These are phyloP conservation scores for Bipolaris oryzae DNA, from an alignment of 2,329 filamentous ascomycete genomes.

Conservation along the genomic window DNA sequence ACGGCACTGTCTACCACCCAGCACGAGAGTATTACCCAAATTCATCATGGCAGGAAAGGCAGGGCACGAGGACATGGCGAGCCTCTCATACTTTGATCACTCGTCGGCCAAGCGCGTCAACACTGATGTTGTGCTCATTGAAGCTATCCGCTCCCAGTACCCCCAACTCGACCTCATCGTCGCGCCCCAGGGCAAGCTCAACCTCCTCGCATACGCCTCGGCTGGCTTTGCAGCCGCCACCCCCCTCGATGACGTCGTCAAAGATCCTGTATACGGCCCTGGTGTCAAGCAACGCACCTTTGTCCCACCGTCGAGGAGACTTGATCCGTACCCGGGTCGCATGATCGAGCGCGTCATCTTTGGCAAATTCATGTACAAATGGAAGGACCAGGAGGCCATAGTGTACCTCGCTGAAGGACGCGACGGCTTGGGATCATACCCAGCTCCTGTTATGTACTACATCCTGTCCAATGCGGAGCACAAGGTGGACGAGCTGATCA, in stretches of 20 bases:
- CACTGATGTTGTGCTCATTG: conserved; percentile 52
- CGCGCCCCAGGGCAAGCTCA: conserved; percentile 39
- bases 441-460: conserved; percentile 49
- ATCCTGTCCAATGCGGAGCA: conserved; percentile 48
- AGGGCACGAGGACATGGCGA: conserved; percentile 44
- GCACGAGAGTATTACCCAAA: background rate
- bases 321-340: conserved; percentile 45
- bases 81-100: conserved; percentile 53
- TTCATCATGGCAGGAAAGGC: conserved; percentile 9
- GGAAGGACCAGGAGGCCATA: conserved; percentile 52
- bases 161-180: conserved; percentile 53
- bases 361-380: conserved; percentile 55
- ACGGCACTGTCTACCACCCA: conserved; percentile 13
- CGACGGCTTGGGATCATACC: conserved; percentile 46
- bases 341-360: conserved; percentile 50
- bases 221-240: conserved; percentile 51
- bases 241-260: conserved; percentile 50
- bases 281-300: conserved; percentile 48
- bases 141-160: conserved; percentile 54
- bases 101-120: conserved; percentile 51
- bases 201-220: conserved; percentile 52
- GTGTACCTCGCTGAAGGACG: conserved; percentile 52
- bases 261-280: conserved; percentile 43
- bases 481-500: conserved; percentile 59
- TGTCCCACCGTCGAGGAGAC: conserved; percentile 47